Evolutionary conservation across 2,329 filamentous ascomycete species (phyloP).

Genomic region (Alternaria burnsii): DNA sequence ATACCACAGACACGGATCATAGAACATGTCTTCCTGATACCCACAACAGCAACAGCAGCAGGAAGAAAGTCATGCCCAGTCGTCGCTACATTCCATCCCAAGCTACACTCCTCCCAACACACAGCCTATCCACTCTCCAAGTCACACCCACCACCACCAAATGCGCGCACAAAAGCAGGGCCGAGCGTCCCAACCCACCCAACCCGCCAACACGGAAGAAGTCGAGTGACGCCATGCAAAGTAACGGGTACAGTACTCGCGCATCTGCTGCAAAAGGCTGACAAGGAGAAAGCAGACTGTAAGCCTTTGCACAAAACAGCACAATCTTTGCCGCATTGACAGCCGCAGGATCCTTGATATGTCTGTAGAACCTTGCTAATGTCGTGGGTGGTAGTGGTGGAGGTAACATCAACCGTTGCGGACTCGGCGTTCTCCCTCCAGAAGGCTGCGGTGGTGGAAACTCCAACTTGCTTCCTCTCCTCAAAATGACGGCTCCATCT

Average conservation of each 20-base stretch:
- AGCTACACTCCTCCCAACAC: constrained; percentile 37
- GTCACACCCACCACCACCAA: constrained; percentile 54
- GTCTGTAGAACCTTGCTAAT: constrained; percentile 13
- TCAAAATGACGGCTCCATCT: constrained; percentile 41
- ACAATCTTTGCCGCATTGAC: constrained; percentile 59
- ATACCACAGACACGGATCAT: too few species aligned
- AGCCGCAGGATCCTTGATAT: constrained; percentile 42
- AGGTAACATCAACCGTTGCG: constrained; percentile 45
- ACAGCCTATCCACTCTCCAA: constrained; percentile 40
- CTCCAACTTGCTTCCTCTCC: constrained; percentile 36
- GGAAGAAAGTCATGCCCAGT: neutral
- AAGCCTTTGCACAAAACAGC: constrained; percentile 74
- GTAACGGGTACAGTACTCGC: constrained; percentile 71
- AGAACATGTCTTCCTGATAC: too few species aligned
- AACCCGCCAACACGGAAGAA: constrained; percentile 46
- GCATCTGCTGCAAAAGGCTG: constrained; percentile 74
- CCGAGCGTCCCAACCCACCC: constrained; percentile 52
- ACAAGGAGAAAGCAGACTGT: constrained; percentile 72
- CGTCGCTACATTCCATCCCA: constrained; percentile 25
- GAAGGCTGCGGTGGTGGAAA: constrained; percentile 29
- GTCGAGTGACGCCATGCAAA: constrained; percentile 74
- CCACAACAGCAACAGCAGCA: too few species aligned
- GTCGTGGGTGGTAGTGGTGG: constrained; percentile 29
- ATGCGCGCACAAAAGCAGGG: constrained; percentile 59
- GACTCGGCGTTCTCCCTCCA: constrained; percentile 24